phyloP scores from a whole-genome alignment of 106 monocot species.

The Acorus gramineus region DNA sequence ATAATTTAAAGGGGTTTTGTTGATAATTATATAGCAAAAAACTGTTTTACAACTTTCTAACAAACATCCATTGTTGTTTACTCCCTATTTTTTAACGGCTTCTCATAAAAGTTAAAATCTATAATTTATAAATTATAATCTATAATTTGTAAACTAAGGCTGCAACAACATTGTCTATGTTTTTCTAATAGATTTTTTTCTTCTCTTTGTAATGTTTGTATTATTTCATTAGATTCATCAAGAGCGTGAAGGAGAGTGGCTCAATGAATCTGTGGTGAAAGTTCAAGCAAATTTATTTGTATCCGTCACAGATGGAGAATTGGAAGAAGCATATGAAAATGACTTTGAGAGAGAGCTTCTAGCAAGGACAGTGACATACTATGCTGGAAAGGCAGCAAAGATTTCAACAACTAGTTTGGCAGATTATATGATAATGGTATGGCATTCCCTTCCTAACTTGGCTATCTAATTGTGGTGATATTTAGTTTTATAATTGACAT shows the following conservation, averaged over 20 bases:
- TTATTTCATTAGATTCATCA: conserved; percentile 48
- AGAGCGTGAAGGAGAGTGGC: conserved; percentile 85
- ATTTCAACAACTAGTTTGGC: conserved; percentile 72
- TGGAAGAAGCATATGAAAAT: conserved; percentile 54
- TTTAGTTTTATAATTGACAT: too few relatives aligned
- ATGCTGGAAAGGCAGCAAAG: conserved; percentile 81
- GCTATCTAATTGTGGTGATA: too few relatives aligned
- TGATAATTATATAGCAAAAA: too few relatives aligned
- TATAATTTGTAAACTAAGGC: too few relatives aligned
- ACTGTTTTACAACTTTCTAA: too few relatives aligned
- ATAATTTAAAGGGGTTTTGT: too few relatives aligned
- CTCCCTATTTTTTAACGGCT: too few relatives aligned
- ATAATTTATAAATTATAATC: too few relatives aligned
- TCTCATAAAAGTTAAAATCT: neutral
- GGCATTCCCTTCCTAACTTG: too few relatives aligned
- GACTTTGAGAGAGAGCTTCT: conserved; percentile 72
- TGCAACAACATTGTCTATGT: too few relatives aligned
- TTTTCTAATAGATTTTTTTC: too few relatives aligned
- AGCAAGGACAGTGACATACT: conserved; percentile 45
- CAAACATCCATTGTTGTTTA: too few relatives aligned
- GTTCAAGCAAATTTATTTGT: conserved; percentile 81
- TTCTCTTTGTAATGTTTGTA: neutral
- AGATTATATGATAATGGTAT: conserved; percentile 87
- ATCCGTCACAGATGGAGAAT: conserved; percentile 58
- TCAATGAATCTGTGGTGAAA: conserved; percentile 72